Evolutionary conservation across 2,329 filamentous ascomycete genomes (phyloP), one percentile per base, ranked within the genome.

Genomic region (Metarhizium rileyi): DNA sequence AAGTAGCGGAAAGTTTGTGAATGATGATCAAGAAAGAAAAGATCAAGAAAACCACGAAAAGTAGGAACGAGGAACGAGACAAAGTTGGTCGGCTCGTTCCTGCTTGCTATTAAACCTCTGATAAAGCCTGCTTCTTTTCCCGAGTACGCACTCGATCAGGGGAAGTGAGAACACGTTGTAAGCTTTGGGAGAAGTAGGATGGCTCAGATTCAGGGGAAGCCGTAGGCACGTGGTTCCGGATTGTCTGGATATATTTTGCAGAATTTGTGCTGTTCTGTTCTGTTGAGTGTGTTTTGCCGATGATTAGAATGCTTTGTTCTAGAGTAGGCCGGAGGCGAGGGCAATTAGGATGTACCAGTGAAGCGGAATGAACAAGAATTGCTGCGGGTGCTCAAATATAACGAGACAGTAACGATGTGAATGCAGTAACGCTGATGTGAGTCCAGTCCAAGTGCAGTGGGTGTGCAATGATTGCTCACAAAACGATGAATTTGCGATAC

Each of bases 371-470:
- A 46, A 7, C 14, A 36, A 46, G 25, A 26, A 26, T 38, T 28
- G 23, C 25, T 48, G 28, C 44, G 33, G 26, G 49, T 49, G 47
- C 40, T 47, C 22, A 26, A 30, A n/a, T n/a, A n/a, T n/a, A n/a
- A n/a, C n/a, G 7, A 42, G 41, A 47, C 25, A 35, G 28, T 46
- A 27, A 52, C 14, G 38, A 44, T 30, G 44, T 9, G 18, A 36
- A 47, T 47, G 44, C 44, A 44, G 20, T 16, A 12, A 38, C 8
- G 36, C 26, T 43, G 46, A 25, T 16, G 16, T n/a, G 18, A 20
- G 28, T 33, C 20, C 5, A 28, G 23, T 22, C 27, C 28, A 44
- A 25, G 44, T 28, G 22, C n/a, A 18, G 35, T 23, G 46, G 9
- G n/a, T 25, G 22, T 25, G 38, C 22, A 22, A 25, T 7, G 4